Evolutionary conservation across 2,329 filamentous ascomycete genomes (phyloP), one percentile per base, ranked within the genome.

Genomic region (Hypoxylon sp.): DNA sequence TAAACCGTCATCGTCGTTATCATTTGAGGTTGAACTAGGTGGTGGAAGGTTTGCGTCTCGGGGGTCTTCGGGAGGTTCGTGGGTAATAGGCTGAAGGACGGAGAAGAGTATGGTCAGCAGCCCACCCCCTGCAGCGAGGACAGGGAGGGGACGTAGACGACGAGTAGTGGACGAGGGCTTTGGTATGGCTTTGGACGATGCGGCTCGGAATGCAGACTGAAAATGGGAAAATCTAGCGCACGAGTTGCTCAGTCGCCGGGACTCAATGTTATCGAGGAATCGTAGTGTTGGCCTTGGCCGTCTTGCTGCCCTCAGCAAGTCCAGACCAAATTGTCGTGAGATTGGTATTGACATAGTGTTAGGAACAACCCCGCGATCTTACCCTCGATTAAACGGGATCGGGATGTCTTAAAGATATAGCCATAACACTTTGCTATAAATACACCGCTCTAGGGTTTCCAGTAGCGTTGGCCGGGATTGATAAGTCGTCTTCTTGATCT

Each of bases 1-100:
- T 1, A 86, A 76, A 8, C 77, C 77, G 2, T 83, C 80, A 69
- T 84, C 82, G 35, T 80, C 80, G 56, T 71, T 65, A 59, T 79
- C 78, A 27, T 55, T 46, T 14, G 74, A 64, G 0, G 73, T 25
- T 22, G 68, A 48, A 35, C 55, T 42, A 13, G 69, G 50, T 14
- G 70, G 63, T 1, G 60, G 25, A 27, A 27, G 42, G 6, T 64
- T 49, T 30, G 49, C 14, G 5, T 71, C 64, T 51, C 51, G 20
- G 7, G 69, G 55, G 13, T 58, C 17, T 27, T 74, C 70, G 61
- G 70, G 61, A 17, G 74, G 33, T 6, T 67, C 65, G 53, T 69
- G 54, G 27, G 71, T 64, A 11, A 72, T n/a, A 11, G 76, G 73
- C 50, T 76, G 77, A 40, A 76, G 70, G 30, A 72, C 31, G 30